phyloP scores from a whole-genome alignment of 495 filamentous ascomycete genomes.

The Daldinia bambusicola region DNA sequence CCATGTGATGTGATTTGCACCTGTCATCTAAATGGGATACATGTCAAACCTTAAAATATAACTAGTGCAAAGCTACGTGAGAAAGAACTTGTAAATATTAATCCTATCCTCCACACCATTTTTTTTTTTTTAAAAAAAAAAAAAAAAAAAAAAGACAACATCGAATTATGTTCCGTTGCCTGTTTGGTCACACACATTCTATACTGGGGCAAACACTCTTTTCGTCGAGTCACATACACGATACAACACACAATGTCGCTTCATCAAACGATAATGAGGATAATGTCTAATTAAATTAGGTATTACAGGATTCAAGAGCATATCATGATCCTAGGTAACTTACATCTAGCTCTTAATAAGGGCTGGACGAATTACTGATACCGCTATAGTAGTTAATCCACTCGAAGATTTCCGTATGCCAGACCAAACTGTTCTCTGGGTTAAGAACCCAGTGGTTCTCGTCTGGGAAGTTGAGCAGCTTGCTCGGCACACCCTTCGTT shows the following conservation, averaged over 20 bases:
- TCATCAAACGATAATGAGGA: conserved; percentile 41
- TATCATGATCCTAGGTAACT: conserved; percentile 6
- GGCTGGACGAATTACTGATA: conserved; percentile 47
- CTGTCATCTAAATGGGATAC: neutral
- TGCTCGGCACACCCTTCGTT: conserved; percentile 68
- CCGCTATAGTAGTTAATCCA: conserved; percentile 79
- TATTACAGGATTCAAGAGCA: conserved; percentile 30
- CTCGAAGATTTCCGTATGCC: conserved; percentile 78
- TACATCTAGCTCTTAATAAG: conserved; percentile 38
- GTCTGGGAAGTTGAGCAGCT: conserved; percentile 67
- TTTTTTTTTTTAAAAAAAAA: no score
- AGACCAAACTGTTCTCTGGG: conserved; percentile 76
- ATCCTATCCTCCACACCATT: neutral
- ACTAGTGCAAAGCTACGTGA: neutral
- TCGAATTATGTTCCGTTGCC: neutral
- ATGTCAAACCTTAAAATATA: neutral
- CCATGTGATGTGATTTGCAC: conserved; percentile 17
- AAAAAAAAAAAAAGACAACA: neutral
- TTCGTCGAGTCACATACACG: conserved; percentile 7
- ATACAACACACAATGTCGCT: conserved; percentile 25
- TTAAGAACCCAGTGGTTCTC: conserved; percentile 78
- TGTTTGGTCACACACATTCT: neutral
- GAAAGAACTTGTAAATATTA: neutral
- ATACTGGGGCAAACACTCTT: neutral
- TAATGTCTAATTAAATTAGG: conserved; percentile 43